Evolutionary conservation across 345 rosid species (phyloP).

Genomic region (Schrenkiella parvula): DNA sequence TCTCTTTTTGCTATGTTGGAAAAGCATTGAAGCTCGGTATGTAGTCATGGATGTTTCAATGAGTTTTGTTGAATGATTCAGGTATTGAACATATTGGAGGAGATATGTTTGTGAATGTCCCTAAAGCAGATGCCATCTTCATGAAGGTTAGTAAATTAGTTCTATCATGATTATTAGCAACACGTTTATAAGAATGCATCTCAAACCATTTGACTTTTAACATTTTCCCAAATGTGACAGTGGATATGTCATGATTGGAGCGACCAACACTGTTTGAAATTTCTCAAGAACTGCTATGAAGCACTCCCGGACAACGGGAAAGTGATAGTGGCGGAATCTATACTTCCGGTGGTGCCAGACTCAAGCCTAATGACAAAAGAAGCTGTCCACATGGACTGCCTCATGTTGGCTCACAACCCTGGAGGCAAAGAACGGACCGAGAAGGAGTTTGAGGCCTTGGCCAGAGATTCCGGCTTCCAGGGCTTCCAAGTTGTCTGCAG

Average conservation of each 20-base stretch:
- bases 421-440: constrained; percentile 84
- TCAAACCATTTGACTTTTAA: neutral
- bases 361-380: constrained; percentile 43
- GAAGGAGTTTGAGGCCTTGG: constrained; percentile 64
- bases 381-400: constrained; percentile 44
- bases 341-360: constrained; percentile 71
- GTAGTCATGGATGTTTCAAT: neutral
- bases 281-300: constrained; percentile 62
- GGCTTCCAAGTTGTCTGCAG: constrained; percentile 20
- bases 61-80: constrained; percentile 13
- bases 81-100: constrained; percentile 80
- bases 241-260: constrained; percentile 93
- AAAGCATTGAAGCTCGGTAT: neutral
- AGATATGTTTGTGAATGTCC: constrained; percentile 71
- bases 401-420: constrained; percentile 83
- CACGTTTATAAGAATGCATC: neutral
- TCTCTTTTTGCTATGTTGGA: neutral
- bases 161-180: neutral
- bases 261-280: constrained; percentile 56
- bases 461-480: constrained; percentile 12
- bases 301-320: constrained; percentile 72
- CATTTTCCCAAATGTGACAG: constrained; percentile 33
- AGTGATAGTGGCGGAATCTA: constrained; percentile 62
- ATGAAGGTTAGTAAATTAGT: constrained; percentile 53
- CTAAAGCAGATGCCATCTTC: constrained; percentile 79